Evolutionary conservation across 2,329 filamentous ascomycete genomes (phyloP), one percentile per base, ranked within the genome.

Genomic region (Aspergillus awamori): DNA sequence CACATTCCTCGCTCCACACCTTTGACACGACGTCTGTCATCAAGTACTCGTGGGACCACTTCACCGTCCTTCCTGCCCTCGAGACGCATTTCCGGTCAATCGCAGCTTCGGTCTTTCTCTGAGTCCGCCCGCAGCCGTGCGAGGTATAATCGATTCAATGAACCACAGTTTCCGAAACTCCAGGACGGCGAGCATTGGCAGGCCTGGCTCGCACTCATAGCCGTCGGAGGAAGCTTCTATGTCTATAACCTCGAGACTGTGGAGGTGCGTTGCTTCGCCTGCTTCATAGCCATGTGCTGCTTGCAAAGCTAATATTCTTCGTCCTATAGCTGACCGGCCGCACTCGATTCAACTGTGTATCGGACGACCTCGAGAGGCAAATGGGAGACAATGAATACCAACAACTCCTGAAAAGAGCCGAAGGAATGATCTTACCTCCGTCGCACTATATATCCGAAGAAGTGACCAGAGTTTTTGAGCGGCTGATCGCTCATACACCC

Each of bases 291-390:
- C 8, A 10, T 5, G 15, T 48, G 3, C 8, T 6, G 5, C 10
- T 4, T 28, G 52, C 43, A 17, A n/a, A 15, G 13, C 58, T 55
- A 24, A 56, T 24, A n/a, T 33, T 20, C 3, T 43, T 2, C 13
- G 30, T 22, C 26, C 24, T 3, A 20, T 65, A 81, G 73, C 74
- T 86, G 56, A 85, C 84, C 1, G 82, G 83, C 5, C 81, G 86
- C 2, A 77, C 81, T 41, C 81, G 86, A 20, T 88, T 88, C 77
- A 88, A 87, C 66, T 79, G 84, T 59, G 72, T 87, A 13, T 78
- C 79, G 1, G 70, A 78, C 1, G 65, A 74, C 0, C 68, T 72
- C 5, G 85, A 87, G 69, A 69, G 82, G 38, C 67, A 69, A 15
- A 69, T 74, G 58, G 81, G 80, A 1, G 62, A 77, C 43, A 64